Evolutionary conservation across 83 land plant genomes (phyloP), one percentile per base, ranked within the genome.

Genomic region (Larix sibirica): DNA sequence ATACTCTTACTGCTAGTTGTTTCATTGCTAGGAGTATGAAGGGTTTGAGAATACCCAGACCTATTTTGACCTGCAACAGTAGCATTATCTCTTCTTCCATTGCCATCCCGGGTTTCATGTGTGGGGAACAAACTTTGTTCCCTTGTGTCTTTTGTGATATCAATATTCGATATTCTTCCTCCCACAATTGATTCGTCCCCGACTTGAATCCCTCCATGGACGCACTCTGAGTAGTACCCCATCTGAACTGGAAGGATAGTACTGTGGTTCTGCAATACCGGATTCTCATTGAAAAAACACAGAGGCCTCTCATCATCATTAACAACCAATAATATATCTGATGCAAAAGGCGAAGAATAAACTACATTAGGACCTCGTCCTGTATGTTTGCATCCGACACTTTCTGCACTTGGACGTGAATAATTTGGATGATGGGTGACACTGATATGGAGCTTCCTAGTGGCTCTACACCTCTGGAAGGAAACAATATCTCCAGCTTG

Each of bases 401-500:
- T 23, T 63, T 24, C 70, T 67, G 40, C 17, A 67, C 17, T 10
- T 7, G 28, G 31, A 26, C 1, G 16, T 10, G 3, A 14, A 5
- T 40, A 14, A 31, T 17, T 69, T 17, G n/a, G 38, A 70, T 18
- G 42, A 38, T 31, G 75, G 75, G 9, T 36, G 31, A 24, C 31
- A 24, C 18, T 77, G 0, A 54, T 54, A 28, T 54, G 21, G 20
- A 77, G 80, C 60, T 33, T 42, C 4, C 17, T 6, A 21, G 62
- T 12, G 38, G 62, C 8, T 1, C 5, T 58, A 6, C 36, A 77
- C 81, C 85, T 62, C 6, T 80, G 71, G 44, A 83, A 83, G 76
- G 84, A 80, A 31, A 83, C 61, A 23, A 83, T 80, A 26, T 83
- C 74, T 33, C 84, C 74, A 6, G 74, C 83, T 21, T 65, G 47